These are phyloP conservation scores for Chlamydomonas eustigma DNA, from an alignment of 139 green algal species.

Conservation along the genomic window DNA sequence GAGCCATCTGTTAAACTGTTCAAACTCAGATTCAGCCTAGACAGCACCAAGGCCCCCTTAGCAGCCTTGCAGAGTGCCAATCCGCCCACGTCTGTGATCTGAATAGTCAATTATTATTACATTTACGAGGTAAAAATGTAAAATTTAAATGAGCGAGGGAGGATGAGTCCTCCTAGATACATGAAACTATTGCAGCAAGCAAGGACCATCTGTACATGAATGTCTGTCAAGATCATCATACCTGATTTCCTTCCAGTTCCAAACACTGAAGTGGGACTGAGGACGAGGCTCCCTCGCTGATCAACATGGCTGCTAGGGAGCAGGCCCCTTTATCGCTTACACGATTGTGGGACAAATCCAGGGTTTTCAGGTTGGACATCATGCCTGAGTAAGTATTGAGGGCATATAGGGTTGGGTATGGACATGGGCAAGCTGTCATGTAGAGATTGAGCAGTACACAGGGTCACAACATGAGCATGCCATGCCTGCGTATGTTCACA, in stretches of 20 bases:
- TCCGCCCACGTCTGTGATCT: constrained; percentile 43
- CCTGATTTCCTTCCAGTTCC: constrained; percentile 54
- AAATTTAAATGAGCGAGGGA: no score
- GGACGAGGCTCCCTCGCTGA: constrained; percentile 18
- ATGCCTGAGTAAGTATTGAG: constrained; percentile 26
- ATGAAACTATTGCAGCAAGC: no score
- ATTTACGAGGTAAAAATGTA: no score
- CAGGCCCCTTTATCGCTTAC: constrained; percentile 40
- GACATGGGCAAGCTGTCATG: no score
- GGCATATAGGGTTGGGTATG: no score
- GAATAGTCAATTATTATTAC: no score
- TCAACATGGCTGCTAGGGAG: constrained; percentile 40
- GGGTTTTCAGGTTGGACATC: constrained; percentile 37
- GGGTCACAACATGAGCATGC: no score
- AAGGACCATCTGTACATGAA: no score
- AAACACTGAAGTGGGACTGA: constrained; percentile 32
- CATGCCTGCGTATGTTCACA: no score
- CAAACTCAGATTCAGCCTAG: constrained; percentile 45
- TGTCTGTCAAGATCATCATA: constrained; percentile 16
- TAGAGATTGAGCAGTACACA: no score
- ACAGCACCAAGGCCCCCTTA: constrained; percentile 40
- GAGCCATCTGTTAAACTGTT: constrained; percentile 36
- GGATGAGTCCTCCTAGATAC: no score
- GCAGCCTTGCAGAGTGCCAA: constrained; percentile 33
- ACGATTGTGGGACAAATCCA: constrained; percentile 52